These are phyloP conservation scores for Cyberlindnera maclurae DNA, from an alignment of 805 yeast species.

Conservation along the genomic window DNA sequence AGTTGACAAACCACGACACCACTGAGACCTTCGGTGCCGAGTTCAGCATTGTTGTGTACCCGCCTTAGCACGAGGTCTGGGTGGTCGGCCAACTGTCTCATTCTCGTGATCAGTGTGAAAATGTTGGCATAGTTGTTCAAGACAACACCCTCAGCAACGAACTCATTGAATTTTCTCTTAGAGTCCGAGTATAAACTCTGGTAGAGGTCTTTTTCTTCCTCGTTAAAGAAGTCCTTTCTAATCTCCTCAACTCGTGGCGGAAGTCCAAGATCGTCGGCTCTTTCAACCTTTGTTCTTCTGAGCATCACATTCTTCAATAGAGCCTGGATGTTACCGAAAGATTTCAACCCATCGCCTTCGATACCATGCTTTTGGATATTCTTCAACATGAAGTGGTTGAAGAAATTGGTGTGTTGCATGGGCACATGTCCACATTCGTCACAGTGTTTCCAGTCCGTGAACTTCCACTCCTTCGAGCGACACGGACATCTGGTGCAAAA, in stretches of 20 bases:
- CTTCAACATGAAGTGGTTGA: constrained; percentile 92
- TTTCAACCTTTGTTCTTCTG: constrained; percentile 88
- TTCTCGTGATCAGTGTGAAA: constrained; percentile 89
- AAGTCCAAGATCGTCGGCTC: constrained; percentile 95
- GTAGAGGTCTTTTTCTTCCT: constrained; percentile 91
- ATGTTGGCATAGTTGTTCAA: constrained; percentile 95
- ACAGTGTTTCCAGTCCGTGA: constrained; percentile 77
- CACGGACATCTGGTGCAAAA: constrained; percentile 94
- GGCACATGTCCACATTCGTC: constrained; percentile 85
- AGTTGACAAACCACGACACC: constrained; percentile 74
- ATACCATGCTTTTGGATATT: constrained; percentile 85
- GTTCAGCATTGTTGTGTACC: constrained; percentile 34
- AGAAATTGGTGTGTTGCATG: constrained; percentile 91
- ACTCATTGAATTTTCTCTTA: constrained; percentile 81
- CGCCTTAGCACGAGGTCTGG: constrained; percentile 89
- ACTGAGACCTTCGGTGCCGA: constrained; percentile 24
- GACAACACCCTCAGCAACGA: constrained; percentile 94
- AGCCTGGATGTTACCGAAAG: constrained; percentile 71
- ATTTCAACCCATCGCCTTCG: constrained; percentile 70
- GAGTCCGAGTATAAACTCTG: constrained; percentile 82
- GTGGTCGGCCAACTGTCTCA: constrained; percentile 98
- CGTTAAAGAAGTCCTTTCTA: constrained; percentile 81
- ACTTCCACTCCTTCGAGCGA: constrained; percentile 74
- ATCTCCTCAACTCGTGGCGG: constrained; percentile 95
- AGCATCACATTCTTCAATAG: constrained; percentile 78